phyloP scores from a whole-genome alignment of 1,284 basidiomycete species.

The Mrakiaceae sp. region DNA sequence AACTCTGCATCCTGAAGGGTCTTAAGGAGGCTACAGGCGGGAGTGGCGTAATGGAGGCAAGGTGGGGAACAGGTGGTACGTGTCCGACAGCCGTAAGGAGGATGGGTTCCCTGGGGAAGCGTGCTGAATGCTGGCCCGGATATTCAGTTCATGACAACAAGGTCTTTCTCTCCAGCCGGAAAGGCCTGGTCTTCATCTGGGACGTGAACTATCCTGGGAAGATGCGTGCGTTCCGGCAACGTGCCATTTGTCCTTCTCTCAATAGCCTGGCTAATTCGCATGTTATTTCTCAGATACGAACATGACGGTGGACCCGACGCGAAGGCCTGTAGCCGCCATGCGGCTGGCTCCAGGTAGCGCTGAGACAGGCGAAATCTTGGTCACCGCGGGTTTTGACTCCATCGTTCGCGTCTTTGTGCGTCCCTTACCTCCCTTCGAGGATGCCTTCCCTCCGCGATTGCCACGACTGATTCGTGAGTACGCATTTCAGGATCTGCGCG shows the following conservation, averaged over 20 bases:
- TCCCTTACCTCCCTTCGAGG: not conserved
- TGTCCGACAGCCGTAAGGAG: not conserved
- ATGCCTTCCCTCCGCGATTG: not conserved
- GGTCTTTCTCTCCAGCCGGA: not conserved
- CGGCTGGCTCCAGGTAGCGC: slow-evolving; percentile 6
- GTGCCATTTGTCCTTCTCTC: not conserved
- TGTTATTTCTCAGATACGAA: not conserved
- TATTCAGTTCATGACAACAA: too few species aligned
- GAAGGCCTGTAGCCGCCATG: slow-evolving; percentile 8
- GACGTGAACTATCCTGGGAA: slow-evolving; percentile 12
- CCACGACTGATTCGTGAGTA: not conserved
- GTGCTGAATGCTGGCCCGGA: not conserved
- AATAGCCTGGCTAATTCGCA: not conserved
- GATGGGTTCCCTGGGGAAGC: not conserved
- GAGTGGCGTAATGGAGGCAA: slow-evolving; percentile 5
- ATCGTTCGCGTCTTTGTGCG: slow-evolving; percentile 11
- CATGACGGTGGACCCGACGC: slow-evolving; percentile 13
- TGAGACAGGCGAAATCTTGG: not conserved
- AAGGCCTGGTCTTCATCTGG: slow-evolving; percentile 13
- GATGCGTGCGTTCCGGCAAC: slow-evolving; percentile 8
- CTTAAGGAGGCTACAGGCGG: slow-evolving; percentile 11
- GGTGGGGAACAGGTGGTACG: slow-evolving; percentile 11
- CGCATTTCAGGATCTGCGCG: not conserved
- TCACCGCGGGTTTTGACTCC: slow-evolving; percentile 13
- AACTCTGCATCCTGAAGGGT: not conserved